These are phyloP conservation scores for Aureococcus anophagefferens DNA, from an alignment of 108 stramenopile species.

Conservation along the genomic window DNA sequence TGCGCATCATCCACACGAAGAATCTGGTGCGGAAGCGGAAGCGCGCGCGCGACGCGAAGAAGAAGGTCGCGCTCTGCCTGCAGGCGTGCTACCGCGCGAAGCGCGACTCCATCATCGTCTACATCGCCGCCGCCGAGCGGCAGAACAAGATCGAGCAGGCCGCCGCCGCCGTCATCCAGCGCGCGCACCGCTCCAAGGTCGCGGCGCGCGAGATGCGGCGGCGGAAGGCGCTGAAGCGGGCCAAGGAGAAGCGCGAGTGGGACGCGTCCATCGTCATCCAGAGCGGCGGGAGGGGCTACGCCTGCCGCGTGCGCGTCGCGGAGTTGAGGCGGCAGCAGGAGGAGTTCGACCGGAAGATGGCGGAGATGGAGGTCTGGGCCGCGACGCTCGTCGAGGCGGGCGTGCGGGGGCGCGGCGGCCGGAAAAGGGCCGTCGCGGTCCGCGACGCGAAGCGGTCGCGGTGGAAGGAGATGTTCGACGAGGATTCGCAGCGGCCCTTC, in stretches of 20 bases:
- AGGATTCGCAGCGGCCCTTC: slow-evolving; percentile 33
- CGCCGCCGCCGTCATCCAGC: slow-evolving; percentile 17
- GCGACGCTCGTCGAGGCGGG: slow-evolving; percentile 27
- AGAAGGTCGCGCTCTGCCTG: not conserved
- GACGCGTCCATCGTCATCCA: too few species aligned
- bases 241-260: too few species aligned
- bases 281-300: too few species aligned
- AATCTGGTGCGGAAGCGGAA: not conserved
- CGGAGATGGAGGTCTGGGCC: slow-evolving; percentile 20
- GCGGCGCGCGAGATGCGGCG: not conserved
- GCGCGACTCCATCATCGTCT: not conserved
- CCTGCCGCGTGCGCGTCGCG: slow-evolving; percentile 20
- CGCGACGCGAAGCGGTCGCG: slow-evolving; percentile 28
- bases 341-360: slow-evolving; percentile 14
- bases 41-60: not conserved
- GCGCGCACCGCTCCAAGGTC: slow-evolving; percentile 8
- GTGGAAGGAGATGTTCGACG: slow-evolving; percentile 58
- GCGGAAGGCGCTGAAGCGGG: not conserved
- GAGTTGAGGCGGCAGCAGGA: slow-evolving; percentile 14
- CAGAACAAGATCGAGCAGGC: not conserved
- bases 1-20: slow-evolving; percentile 3
- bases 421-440: slow-evolving; percentile 12
- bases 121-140: not conserved
- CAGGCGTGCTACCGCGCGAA: slow-evolving; percentile 1
- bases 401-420: slow-evolving; percentile 40